These are phyloP conservation scores for Trematosphaeria pertusa DNA, from an alignment of 2,329 filamentous ascomycete species.

Conservation along the genomic window DNA sequence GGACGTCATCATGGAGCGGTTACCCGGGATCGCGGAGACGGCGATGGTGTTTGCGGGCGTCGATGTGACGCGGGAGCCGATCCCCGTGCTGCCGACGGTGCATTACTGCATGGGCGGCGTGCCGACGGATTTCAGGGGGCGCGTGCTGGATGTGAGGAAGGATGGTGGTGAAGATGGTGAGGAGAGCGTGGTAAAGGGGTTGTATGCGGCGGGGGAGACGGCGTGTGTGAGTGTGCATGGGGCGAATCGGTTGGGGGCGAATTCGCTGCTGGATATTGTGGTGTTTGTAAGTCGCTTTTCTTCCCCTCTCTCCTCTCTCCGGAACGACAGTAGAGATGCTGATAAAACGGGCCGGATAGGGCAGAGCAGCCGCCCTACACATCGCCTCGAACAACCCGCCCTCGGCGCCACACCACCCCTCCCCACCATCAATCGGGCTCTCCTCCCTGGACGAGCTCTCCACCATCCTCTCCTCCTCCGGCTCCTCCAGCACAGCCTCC, in stretches of 20 bases:
- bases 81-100: conserved; percentile 60
- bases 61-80: conserved; percentile 57
- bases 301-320: background rate
- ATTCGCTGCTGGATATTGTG: conserved; percentile 58
- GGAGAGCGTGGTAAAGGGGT: conserved; percentile 53
- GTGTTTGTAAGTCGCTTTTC: conserved; percentile 49
- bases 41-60: conserved; percentile 59
- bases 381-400: conserved; percentile 50
- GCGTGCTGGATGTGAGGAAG: conserved; percentile 53
- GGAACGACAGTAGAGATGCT: background rate
- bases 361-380: conserved; percentile 54
- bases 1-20: conserved; percentile 55
- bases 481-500: conserved; percentile 46
- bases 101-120: conserved; percentile 62
- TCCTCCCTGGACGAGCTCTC: conserved; percentile 46
- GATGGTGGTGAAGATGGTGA: too few species aligned
- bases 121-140: conserved; percentile 58
- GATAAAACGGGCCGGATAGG: conserved; percentile 34
- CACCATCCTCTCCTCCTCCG: conserved; percentile 45
- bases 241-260: conserved; percentile 57
- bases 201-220: conserved; percentile 58
- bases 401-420: conserved; percentile 43
- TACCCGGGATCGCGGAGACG: conserved; percentile 60
- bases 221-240: conserved; percentile 59
- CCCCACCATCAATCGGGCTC: conserved; percentile 44